phyloP scores from a whole-genome alignment of 805 yeast species.

The Alloascoidea hylecoeti region DNA sequence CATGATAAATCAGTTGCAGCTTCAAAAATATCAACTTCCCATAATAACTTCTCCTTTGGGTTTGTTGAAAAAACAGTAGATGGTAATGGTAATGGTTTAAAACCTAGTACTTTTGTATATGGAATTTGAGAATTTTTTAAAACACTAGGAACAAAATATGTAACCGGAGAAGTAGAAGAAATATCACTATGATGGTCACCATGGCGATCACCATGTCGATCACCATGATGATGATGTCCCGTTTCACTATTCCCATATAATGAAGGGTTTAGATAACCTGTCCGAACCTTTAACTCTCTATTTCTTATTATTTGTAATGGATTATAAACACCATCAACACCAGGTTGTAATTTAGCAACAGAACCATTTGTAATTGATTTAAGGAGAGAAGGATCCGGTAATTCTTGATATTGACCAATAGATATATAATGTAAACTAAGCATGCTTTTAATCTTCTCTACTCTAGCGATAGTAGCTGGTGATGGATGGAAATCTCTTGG shows the following conservation, averaged over 20 bases:
- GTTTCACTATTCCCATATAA: background rate
- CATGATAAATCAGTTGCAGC: background rate
- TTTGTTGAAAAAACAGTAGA: background rate
- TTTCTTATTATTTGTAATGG: background rate
- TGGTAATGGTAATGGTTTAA: slow-evolving; percentile 1
- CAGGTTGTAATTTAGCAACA: no score
- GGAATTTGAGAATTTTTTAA: no score
- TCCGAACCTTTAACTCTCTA: background rate
- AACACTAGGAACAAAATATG: no score
- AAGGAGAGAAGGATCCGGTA: background rate
- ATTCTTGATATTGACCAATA: background rate
- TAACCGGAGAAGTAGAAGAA: background rate
- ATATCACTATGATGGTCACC: background rate
- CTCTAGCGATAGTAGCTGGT: background rate
- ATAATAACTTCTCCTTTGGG: background rate
- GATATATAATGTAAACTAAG: background rate
- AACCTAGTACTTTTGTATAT: background rate
- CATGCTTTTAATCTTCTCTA: background rate
- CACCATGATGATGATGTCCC: no score
- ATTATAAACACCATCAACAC: slow-evolving; percentile 1
- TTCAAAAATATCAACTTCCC: slow-evolving; percentile 1
- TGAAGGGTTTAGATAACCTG: background rate
- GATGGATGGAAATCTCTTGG: background rate
- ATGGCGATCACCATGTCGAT: background rate
- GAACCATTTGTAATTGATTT: no score